phyloP scores from a whole-genome alignment of 208 protist species.

The Acanthamoeba castellanii region DNA sequence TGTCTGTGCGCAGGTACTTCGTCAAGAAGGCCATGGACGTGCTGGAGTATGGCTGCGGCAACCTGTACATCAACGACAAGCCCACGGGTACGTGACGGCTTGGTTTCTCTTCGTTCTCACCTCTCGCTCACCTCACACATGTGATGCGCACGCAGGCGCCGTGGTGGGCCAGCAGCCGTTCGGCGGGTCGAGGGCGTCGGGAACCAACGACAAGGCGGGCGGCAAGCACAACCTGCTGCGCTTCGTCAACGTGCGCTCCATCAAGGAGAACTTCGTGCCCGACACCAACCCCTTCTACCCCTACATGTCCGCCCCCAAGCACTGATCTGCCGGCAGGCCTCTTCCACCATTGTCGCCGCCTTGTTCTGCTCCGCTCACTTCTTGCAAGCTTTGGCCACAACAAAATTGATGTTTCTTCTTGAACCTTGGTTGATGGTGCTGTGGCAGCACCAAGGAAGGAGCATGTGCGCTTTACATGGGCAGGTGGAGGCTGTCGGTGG shows the following conservation, averaged over 20 bases:
- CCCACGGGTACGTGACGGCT: constrained; percentile 86
- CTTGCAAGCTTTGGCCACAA: too few relatives aligned
- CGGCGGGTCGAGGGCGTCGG: constrained; percentile 89
- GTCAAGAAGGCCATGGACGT: constrained; percentile 69
- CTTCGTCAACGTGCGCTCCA: constrained; percentile 92
- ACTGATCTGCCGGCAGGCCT: too few relatives aligned
- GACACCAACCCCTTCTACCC: constrained; percentile 93
- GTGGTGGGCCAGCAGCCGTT: constrained; percentile 99
- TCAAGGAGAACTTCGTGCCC: constrained; percentile 97
- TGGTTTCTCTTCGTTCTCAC: neutral
- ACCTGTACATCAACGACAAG: constrained; percentile 99
- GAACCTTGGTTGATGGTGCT: too few relatives aligned
- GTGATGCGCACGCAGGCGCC: constrained; percentile 87
- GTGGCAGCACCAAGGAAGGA: too few relatives aligned
- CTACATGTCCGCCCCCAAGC: constrained; percentile 82
- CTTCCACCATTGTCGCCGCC: too few relatives aligned
- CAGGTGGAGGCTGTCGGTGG: too few relatives aligned
- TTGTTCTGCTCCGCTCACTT: too few relatives aligned
- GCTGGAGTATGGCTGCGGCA: constrained; percentile 91
- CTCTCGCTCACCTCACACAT: neutral
- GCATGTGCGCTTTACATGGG: too few relatives aligned
- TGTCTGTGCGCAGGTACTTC: constrained; percentile 45
- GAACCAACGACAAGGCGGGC: constrained; percentile 98
- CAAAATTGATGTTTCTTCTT: too few relatives aligned
- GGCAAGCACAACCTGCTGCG: constrained; percentile 93